These are phyloP conservation scores for Paracoccidioides brasiliensis DNA, from an alignment of 2,329 filamentous ascomycete genomes.

Conservation along the genomic window DNA sequence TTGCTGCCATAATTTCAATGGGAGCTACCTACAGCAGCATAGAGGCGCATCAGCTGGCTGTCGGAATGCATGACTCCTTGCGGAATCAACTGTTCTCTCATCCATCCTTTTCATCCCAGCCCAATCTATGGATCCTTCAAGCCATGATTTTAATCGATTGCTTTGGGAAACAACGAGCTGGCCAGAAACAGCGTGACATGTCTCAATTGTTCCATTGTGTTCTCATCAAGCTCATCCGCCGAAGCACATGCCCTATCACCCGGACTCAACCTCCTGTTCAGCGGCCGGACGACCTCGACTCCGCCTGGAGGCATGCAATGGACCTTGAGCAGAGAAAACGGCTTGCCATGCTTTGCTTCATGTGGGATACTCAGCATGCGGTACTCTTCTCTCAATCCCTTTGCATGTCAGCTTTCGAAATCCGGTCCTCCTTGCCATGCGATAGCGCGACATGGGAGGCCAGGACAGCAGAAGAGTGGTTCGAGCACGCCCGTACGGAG, in stretches of 20 bases:
- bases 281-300: slow-evolving; percentile 29
- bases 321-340: slow-evolving; percentile 47
- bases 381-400: slow-evolving; percentile 53
- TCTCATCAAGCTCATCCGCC: slow-evolving; percentile 41
- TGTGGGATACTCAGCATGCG: slow-evolving; percentile 54
- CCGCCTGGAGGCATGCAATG: slow-evolving; percentile 41
- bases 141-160: slow-evolving; percentile 51
- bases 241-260: slow-evolving; percentile 40
- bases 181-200: slow-evolving; percentile 51
- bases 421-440: slow-evolving; percentile 45
- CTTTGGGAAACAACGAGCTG: slow-evolving; percentile 50
- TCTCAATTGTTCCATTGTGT: slow-evolving; percentile 47
- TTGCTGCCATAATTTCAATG: slow-evolving; percentile 44
- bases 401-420: slow-evolving; percentile 53
- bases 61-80: slow-evolving; percentile 49
- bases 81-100: slow-evolving; percentile 48
- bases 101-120: slow-evolving; percentile 43
- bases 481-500: slow-evolving; percentile 27
- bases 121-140: slow-evolving; percentile 48
- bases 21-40: slow-evolving; percentile 50
- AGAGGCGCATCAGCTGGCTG: slow-evolving; percentile 46
- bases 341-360: slow-evolving; percentile 48
- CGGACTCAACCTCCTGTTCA: slow-evolving; percentile 25
- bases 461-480: slow-evolving; percentile 39
- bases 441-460: slow-evolving; percentile 46